Percentiles rank a stretch among this genome's conserved stretches.
These are phyloP conservation scores for Tuber aestivum DNA, from an alignment of 495 filamentous ascomycete species.

Conservation along the genomic window DNA sequence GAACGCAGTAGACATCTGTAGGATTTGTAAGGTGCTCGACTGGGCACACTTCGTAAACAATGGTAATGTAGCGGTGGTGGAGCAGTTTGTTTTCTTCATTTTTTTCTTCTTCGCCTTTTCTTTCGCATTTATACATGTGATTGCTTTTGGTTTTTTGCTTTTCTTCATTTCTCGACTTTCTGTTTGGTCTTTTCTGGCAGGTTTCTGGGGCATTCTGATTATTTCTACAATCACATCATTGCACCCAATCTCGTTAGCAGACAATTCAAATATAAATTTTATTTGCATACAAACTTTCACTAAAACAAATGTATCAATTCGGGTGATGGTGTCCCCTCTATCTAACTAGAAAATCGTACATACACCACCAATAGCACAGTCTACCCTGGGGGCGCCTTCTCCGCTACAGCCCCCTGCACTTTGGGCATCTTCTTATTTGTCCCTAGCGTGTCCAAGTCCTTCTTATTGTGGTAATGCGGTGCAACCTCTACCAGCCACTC, in stretches of 20 bases:
- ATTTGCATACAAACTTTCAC: not conserved
- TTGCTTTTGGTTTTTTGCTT: not conserved
- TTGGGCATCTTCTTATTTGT: conserved; percentile 75
- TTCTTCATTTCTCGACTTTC: not conserved
- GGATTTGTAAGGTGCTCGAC: not conserved
- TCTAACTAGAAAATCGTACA: not conserved
- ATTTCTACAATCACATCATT: not conserved
- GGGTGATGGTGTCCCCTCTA: not conserved
- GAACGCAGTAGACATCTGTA: not conserved
- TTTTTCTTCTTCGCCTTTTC: not conserved
- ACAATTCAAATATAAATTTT: not conserved
- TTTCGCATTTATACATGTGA: not conserved
- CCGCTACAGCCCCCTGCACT: conserved; percentile 50
- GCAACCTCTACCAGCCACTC: conserved; percentile 88
- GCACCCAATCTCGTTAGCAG: not conserved
- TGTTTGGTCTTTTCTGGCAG: not conserved
- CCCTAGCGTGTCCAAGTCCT: conserved; percentile 76
- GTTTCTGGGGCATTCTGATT: not conserved
- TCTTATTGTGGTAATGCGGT: conserved; percentile 92
- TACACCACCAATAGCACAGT: not conserved
- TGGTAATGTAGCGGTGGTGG: not conserved
- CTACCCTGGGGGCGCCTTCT: conserved; percentile 9
- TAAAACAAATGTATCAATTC: not conserved
- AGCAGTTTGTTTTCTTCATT: not conserved
- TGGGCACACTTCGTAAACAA: not conserved